phyloP scores from a whole-genome alignment of 108 stramenopile species.

The Asterionellopsis glacialis region DNA sequence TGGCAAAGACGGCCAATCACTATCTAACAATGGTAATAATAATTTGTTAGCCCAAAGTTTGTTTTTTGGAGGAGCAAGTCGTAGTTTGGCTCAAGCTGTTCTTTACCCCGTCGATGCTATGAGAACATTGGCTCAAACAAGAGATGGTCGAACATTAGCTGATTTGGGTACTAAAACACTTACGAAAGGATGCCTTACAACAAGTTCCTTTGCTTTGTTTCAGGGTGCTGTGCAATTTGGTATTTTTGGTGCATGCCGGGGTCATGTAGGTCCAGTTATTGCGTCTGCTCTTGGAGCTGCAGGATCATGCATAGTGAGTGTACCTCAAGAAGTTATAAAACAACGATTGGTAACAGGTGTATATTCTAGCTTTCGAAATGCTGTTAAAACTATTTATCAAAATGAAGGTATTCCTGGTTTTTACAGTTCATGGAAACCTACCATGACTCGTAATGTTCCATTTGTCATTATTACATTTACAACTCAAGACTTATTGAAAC shows the following conservation, averaged over 20 bases:
- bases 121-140: conserved; percentile 63
- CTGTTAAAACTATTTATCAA: conserved; percentile 37
- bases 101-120: conserved; percentile 71
- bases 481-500: conserved; percentile 30
- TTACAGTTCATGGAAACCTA: conserved; percentile 58
- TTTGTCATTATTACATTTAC: conserved; percentile 63
- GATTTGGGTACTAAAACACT: conserved; percentile 42
- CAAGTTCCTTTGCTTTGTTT: conserved; percentile 55
- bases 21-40: no score
- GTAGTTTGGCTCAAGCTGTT: conserved; percentile 43
- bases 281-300: conserved; percentile 42
- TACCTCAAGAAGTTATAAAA: conserved; percentile 74
- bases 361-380: conserved; percentile 54
- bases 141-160: conserved; percentile 47
- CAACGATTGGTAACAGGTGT: conserved; percentile 64
- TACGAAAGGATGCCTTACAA: conserved; percentile 47
- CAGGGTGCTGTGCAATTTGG: conserved; percentile 63
- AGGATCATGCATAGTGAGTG: conserved; percentile 48
- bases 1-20: no score
- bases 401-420: conserved; percentile 55
- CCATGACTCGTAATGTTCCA: conserved; percentile 60
- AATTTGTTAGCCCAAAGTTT: conserved; percentile 8
- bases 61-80: conserved; percentile 47
- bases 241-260: conserved; percentile 29
- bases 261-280: conserved; percentile 28